Evolutionary conservation across 352 stramenopile species (phyloP).

Genomic region (Sclerospora graminicola): DNA sequence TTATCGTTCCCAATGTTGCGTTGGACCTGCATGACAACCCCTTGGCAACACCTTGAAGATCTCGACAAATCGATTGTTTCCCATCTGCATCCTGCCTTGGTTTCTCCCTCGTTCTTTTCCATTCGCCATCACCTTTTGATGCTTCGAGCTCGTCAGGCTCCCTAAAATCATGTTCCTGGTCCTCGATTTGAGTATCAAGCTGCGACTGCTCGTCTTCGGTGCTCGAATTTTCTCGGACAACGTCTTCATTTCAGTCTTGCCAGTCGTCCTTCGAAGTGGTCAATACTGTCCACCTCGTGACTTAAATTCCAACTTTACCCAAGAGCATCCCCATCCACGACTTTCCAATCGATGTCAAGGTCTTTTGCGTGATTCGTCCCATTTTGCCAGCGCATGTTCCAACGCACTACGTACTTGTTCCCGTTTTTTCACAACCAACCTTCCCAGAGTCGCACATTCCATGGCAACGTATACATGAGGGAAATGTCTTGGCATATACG

Average conservation of each 20-base stretch:
- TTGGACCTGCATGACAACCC: slow-evolving; percentile 4
- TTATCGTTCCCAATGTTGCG: slow-evolving; percentile 13
- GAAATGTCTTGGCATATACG: slow-evolving; percentile 71
- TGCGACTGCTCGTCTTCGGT: slow-evolving; percentile 48
- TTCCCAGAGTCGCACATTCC: slow-evolving; percentile 50
- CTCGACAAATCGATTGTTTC: slow-evolving; percentile 9
- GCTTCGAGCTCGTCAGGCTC: slow-evolving; percentile 11
- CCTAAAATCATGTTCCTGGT: slow-evolving; percentile 15
- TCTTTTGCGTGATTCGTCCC: slow-evolving; percentile 28
- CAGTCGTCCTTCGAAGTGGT: slow-evolving; percentile 46
- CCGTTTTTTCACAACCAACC: slow-evolving; percentile 39
- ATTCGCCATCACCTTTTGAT: slow-evolving; percentile 4
- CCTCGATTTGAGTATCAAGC: slow-evolving; percentile 31
- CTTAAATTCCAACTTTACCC: slow-evolving; percentile 28
- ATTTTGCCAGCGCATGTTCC: slow-evolving; percentile 42
- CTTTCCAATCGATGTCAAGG: slow-evolving; percentile 34
- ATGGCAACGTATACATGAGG: slow-evolving; percentile 57
- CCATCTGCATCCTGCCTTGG: slow-evolving; percentile 9
- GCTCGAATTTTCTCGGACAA: slow-evolving; percentile 45
- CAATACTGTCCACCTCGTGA: slow-evolving; percentile 42
- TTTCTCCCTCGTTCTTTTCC: slow-evolving; percentile 5
- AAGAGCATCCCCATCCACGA: slow-evolving; percentile 33
- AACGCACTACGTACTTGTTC: slow-evolving; percentile 33
- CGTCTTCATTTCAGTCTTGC: slow-evolving; percentile 43
- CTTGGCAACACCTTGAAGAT: no score